phyloP scores from a whole-genome alignment of 352 stramenopile genomes.

The Globisporangium echinulatum region DNA sequence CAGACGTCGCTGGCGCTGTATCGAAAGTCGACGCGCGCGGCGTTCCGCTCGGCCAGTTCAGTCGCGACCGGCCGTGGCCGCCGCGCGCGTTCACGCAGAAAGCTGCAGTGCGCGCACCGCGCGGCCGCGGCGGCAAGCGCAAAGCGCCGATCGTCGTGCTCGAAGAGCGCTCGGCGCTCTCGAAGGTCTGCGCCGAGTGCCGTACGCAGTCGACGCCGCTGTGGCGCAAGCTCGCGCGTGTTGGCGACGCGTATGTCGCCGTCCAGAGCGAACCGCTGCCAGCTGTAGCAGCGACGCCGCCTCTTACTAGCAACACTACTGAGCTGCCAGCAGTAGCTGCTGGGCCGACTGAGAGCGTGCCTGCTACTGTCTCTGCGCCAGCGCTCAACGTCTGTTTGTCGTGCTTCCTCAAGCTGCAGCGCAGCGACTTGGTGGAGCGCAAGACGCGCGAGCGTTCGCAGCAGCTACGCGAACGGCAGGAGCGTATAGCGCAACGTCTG shows the following conservation, averaged over 20 bases:
- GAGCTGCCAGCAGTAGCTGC: not conserved
- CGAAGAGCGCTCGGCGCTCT: constrained; percentile 31
- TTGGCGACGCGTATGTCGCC: not conserved
- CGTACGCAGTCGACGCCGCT: constrained; percentile 54
- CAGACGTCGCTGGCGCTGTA: constrained; percentile 5
- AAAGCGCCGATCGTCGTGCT: constrained; percentile 46
- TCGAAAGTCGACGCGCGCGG: constrained; percentile 14
- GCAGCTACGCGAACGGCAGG: constrained; percentile 23
- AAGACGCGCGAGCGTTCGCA: constrained; percentile 38
- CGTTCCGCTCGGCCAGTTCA: constrained; percentile 22
- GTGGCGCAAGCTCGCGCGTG: constrained; percentile 34
- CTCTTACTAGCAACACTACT: too few species aligned
- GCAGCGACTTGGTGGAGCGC: constrained; percentile 52
- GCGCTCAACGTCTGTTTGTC: constrained; percentile 52
- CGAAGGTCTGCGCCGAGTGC: constrained; percentile 38
- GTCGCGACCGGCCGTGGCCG: constrained; percentile 67
- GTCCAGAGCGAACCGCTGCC: not conserved
- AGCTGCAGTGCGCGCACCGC: constrained; percentile 30
- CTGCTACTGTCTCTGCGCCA: not conserved
- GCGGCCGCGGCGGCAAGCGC: constrained; percentile 43
- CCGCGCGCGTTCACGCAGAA: constrained; percentile 73
- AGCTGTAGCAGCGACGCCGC: too few species aligned
- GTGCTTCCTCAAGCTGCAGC: constrained; percentile 70
- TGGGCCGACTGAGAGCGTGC: not conserved
- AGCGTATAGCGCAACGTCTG: constrained; percentile 13